Percentiles rank a stretch among this genome's conserved stretches.
Evolutionary conservation across 257 asterid species (phyloP).

Genomic region (Coffea canephora): DNA sequence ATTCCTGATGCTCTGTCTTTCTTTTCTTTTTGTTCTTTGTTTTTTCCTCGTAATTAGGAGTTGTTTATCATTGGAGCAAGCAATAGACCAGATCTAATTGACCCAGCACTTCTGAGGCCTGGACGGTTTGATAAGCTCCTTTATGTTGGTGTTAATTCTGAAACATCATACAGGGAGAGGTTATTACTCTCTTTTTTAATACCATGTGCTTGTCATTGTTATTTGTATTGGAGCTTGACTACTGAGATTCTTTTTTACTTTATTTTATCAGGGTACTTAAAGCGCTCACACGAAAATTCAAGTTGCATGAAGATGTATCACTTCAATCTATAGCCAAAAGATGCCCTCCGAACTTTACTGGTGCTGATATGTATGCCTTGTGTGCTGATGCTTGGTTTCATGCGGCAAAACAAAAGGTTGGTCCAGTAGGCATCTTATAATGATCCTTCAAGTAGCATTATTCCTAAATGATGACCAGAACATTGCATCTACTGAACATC

Average conservation of each 20-base stretch:
- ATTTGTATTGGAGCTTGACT: background rate
- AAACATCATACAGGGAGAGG: conserved; percentile 95
- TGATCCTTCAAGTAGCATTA: background rate
- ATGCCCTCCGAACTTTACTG: conserved; percentile 95
- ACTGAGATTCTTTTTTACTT: background rate
- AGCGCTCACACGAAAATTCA: conserved; percentile 89
- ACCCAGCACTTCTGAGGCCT: conserved; percentile 92
- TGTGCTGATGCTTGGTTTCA: conserved; percentile 99
- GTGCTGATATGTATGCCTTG: conserved; percentile 97
- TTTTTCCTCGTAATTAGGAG: conserved; percentile 45
- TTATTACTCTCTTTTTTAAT: conserved; percentile 18
- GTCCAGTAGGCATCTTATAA: conserved; percentile 4
- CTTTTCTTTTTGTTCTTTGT: background rate
- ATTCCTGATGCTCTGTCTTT: background rate
- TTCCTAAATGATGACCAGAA: background rate
- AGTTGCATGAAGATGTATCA: conserved; percentile 73
- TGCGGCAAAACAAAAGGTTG: conserved; percentile 85
- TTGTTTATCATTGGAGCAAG: conserved; percentile 97
- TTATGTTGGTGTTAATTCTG: conserved; percentile 94
- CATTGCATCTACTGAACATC: background rate
- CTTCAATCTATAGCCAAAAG: conserved; percentile 67
- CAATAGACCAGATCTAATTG: conserved; percentile 97
- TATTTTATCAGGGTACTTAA: conserved; percentile 62
- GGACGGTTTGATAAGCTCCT: conserved; percentile 99
- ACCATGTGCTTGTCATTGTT: background rate